Evolutionary conservation across 768 basidiomycete genomes (phyloP).

Genomic region (Termitomyces sp.): DNA sequence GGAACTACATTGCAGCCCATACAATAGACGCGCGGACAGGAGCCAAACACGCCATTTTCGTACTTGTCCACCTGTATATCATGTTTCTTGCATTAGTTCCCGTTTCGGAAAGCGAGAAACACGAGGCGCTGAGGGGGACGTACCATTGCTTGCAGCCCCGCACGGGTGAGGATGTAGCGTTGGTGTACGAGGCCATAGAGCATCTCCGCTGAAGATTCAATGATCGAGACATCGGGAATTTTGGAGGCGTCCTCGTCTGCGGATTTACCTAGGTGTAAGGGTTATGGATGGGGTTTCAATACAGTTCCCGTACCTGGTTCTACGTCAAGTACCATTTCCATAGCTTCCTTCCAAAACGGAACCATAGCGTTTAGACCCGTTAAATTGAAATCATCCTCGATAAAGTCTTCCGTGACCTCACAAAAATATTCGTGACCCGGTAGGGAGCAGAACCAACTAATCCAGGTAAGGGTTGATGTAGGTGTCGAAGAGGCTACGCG

Average conservation of each 20-base stretch:
- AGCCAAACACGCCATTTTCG: conserved; percentile 86
- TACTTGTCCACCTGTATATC: conserved; percentile 85
- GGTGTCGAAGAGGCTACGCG: conserved; percentile 82
- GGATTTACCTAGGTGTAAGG: neutral
- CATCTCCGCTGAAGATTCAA: conserved; percentile 96
- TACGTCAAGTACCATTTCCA: conserved; percentile 99
- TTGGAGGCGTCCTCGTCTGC: conserved; percentile 88
- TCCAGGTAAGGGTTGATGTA: conserved; percentile 91
- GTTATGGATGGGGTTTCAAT: neutral
- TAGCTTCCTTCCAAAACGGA: conserved; percentile 99
- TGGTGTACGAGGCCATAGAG: conserved; percentile 98
- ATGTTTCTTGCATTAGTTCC: conserved; percentile 8
- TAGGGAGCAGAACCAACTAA: conserved; percentile 93
- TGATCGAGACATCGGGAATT: conserved; percentile 98
- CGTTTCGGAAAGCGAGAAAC: conserved; percentile 6
- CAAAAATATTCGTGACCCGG: conserved; percentile 98
- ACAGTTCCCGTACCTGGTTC: conserved; percentile 76
- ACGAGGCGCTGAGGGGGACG: conserved; percentile 21
- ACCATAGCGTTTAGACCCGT: conserved; percentile 95
- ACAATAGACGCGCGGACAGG: conserved; percentile 95
- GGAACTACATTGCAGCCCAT: conserved; percentile 86
- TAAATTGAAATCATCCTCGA: conserved; percentile 98
- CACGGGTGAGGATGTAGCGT: conserved; percentile 93
- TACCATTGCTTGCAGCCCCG: conserved; percentile 94
- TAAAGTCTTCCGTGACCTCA: conserved; percentile 98